A percentile compares a stretch with the other conserved stretches of the same genome.
These are phyloP conservation scores for Ophiostoma australiae DNA, from an alignment of 2,329 filamentous ascomycete species.

Conservation along the genomic window DNA sequence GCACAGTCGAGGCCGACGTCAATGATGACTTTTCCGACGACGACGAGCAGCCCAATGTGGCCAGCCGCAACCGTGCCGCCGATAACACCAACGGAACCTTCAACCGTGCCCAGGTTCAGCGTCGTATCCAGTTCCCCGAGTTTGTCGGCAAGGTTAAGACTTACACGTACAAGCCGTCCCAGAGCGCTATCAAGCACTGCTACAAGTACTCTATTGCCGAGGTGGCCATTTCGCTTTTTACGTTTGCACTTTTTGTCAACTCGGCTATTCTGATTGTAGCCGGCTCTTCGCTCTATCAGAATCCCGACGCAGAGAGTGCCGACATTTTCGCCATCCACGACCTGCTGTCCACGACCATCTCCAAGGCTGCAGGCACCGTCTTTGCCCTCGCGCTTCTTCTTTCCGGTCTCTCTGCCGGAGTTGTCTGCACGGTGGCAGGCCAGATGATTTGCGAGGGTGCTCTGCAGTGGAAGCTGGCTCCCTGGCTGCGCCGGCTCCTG, in stretches of 20 bases:
- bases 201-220: slow-evolving; percentile 70
- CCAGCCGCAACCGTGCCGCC: slow-evolving; percentile 18
- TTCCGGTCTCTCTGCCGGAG: slow-evolving; percentile 74
- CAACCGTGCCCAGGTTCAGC: background rate
- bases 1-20: slow-evolving; percentile 28
- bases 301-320: slow-evolving; percentile 57
- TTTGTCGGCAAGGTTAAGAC: slow-evolving; percentile 37
- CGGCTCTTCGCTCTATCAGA: slow-evolving; percentile 67
- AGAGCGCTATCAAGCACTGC: slow-evolving; percentile 66
- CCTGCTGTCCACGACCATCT: slow-evolving; percentile 63
- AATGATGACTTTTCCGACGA: slow-evolving; percentile 27
- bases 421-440: slow-evolving; percentile 83
- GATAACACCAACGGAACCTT: background rate
- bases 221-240: slow-evolving; percentile 67
- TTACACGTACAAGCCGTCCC: slow-evolving; percentile 62
- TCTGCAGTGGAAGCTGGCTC: slow-evolving; percentile 65
- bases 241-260: slow-evolving; percentile 81
- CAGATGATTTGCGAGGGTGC: slow-evolving; percentile 87
- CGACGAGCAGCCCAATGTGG: slow-evolving; percentile 28
- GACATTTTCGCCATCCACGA: slow-evolving; percentile 80
- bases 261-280: slow-evolving; percentile 77
- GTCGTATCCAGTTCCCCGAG: background rate
- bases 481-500: slow-evolving; percentile 73
- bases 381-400: slow-evolving; percentile 78
- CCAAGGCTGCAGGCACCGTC: slow-evolving; percentile 71